Evolutionary conservation across 2,329 filamentous ascomycete species (phyloP).

Genomic region (Dissoconium aciculare): DNA sequence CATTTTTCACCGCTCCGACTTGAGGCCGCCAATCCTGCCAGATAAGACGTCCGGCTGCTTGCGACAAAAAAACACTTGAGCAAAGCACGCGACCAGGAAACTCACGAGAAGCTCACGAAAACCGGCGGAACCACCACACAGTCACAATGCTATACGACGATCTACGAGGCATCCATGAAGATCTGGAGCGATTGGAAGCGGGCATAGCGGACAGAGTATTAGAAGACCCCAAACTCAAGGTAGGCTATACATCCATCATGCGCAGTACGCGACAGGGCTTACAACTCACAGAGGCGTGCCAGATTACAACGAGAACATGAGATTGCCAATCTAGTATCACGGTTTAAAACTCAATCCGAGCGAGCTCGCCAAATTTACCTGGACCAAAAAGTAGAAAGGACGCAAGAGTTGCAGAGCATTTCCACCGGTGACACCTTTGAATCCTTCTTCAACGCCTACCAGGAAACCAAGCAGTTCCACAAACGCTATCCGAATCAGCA

Average conservation of each 20-base stretch:
- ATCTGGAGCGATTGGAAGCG: constrained; percentile 89
- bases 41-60: too few species aligned
- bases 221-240: constrained; percentile 76
- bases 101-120: too few species aligned
- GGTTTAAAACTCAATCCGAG: constrained; percentile 74
- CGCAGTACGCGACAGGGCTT: constrained; percentile 11
- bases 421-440: constrained; percentile 76
- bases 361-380: constrained; percentile 72
- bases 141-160: constrained; percentile 69
- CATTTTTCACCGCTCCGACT: too few species aligned
- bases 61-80: too few species aligned
- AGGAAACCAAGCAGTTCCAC: constrained; percentile 74
- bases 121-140: background rate
- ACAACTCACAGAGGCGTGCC: constrained; percentile 56
- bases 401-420: constrained; percentile 69
- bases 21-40: too few species aligned
- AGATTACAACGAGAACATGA: constrained; percentile 84
- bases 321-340: constrained; percentile 68
- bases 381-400: constrained; percentile 56
- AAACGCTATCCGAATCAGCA: constrained; percentile 84
- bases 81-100: too few species aligned
- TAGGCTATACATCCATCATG: constrained; percentile 23
- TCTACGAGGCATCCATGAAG: constrained; percentile 85
- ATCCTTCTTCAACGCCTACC: constrained; percentile 76
- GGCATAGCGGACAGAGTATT: constrained; percentile 77